phyloP scores from a whole-genome alignment of 1,284 basidiomycete species.

The Austroboletus novae-zelandiae region DNA sequence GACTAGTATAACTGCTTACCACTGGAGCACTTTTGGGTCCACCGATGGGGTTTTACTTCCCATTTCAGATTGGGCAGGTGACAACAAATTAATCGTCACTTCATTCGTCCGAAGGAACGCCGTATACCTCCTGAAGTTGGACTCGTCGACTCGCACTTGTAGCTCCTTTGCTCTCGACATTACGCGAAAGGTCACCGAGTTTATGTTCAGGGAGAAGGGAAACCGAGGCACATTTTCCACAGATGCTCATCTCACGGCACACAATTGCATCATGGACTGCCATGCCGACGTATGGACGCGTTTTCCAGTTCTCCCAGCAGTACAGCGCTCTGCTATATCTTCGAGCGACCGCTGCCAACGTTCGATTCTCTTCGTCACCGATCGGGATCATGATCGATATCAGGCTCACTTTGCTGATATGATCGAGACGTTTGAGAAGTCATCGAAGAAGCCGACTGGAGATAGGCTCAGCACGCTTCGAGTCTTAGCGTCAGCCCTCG shows the following conservation, averaged over 20 bases:
- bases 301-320: slow-evolving; percentile 57
- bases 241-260: slow-evolving; percentile 13
- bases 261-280: slow-evolving; percentile 56
- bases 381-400: slow-evolving; percentile 36
- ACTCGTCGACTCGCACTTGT: slow-evolving; percentile 30
- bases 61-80: slow-evolving; percentile 1
- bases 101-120: slow-evolving; percentile 43
- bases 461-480: slow-evolving; percentile 38
- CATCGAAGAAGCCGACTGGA: slow-evolving; percentile 42
- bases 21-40: slow-evolving; percentile 26
- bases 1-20: slow-evolving; percentile 34
- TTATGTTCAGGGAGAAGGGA: slow-evolving; percentile 46
- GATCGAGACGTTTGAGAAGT: slow-evolving; percentile 45
- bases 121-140: slow-evolving; percentile 44
- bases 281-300: slow-evolving; percentile 60
- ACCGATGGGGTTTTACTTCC: slow-evolving; percentile 16
- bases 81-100: slow-evolving; percentile 31
- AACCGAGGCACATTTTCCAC: neutral
- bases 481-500: slow-evolving; percentile 23
- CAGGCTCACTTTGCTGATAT: slow-evolving; percentile 44
- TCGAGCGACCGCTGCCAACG: slow-evolving; percentile 30
- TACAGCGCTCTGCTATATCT: slow-evolving; percentile 46
- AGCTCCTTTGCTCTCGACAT: slow-evolving; percentile 48
- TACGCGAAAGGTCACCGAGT: slow-evolving; percentile 53
- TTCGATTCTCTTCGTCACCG: slow-evolving; percentile 46